A percentile compares a stretch with the other conserved stretches of the same genome.
Evolutionary conservation across 2,329 filamentous ascomycete species (phyloP).

Genomic region (Colletotrichum tabaci): DNA sequence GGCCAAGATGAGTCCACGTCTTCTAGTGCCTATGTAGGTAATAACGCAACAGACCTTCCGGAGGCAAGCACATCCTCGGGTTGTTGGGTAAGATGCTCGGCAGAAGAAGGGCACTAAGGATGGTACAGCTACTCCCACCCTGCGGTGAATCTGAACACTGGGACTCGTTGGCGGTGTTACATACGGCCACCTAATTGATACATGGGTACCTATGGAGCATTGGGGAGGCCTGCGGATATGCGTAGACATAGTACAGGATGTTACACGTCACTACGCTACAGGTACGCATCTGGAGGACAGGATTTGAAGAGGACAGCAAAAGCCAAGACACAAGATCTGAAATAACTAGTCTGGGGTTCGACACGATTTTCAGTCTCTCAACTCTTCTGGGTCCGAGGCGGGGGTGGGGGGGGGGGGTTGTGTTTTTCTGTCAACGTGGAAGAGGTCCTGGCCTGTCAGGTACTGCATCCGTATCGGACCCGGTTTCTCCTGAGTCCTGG

Average conservation of each 20-base stretch:
- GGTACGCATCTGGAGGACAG: neutral
- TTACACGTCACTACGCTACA: neutral
- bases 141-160: neutral
- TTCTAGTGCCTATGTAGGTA: neutral
- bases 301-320: neutral
- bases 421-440: no score
- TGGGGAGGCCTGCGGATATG: neutral
- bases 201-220: neutral
- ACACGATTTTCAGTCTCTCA: slow-evolving; percentile 8
- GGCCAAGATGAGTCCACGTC: slow-evolving; percentile 12
- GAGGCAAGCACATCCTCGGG: neutral
- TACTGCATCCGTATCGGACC: slow-evolving; percentile 6
- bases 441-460: neutral
- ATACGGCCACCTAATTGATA: no score
- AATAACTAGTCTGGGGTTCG: slow-evolving; percentile 24
- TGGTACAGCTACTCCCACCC: neutral
- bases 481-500: slow-evolving; percentile 19
- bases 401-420: no score
- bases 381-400: slow-evolving; percentile 3
- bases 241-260: neutral
- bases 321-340: slow-evolving; percentile 37
- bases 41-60: no score
- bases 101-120: neutral
- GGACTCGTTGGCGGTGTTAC: neutral
- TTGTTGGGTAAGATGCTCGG: neutral